phyloP scores from a whole-genome alignment of 129 eudicot genomes.

The Glebionis coronaria region DNA sequence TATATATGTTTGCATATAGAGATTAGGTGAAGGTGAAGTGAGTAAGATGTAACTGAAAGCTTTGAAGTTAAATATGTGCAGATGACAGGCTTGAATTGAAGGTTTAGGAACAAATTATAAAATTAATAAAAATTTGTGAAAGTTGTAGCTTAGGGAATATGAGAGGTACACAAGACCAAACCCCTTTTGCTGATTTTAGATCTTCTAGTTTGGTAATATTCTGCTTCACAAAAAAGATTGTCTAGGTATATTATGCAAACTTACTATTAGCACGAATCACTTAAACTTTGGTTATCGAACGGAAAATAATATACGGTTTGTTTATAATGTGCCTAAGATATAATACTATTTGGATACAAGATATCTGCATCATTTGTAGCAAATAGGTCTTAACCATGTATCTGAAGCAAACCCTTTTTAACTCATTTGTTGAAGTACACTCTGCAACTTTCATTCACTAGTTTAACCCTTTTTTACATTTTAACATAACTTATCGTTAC shows the following conservation, averaged over 20 bases:
- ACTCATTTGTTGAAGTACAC: no score
- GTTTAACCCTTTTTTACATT: no score
- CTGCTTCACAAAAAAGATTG: conserved; percentile 2
- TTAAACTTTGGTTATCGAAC: no score
- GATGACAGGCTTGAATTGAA: conserved; percentile 28
- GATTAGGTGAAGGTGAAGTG: conserved; percentile 30
- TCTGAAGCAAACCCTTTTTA: no score
- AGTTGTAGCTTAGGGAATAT: conserved; percentile 6
- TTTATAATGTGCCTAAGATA: no score
- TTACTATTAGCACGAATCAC: not conserved
- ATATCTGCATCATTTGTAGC: no score
- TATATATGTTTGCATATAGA: not conserved
- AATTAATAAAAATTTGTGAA: conserved; percentile 14
- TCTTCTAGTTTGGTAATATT: conserved; percentile 6
- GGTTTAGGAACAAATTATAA: conserved; percentile 19
- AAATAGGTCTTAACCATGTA: no score
- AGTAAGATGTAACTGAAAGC: conserved; percentile 27
- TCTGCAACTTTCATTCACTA: no score
- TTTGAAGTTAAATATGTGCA: conserved; percentile 36
- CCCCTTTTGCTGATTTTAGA: conserved; percentile 13
- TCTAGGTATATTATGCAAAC: not conserved
- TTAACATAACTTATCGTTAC: no score
- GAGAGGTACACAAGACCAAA: conserved; percentile 39
- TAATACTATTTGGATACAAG: conserved; percentile 23
- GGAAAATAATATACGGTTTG: no score